Percentiles rank a stretch among this genome's conserved stretches.
Evolutionary conservation across 352 stramenopile species (phyloP).

Genomic region (Globisporangium lucens): DNA sequence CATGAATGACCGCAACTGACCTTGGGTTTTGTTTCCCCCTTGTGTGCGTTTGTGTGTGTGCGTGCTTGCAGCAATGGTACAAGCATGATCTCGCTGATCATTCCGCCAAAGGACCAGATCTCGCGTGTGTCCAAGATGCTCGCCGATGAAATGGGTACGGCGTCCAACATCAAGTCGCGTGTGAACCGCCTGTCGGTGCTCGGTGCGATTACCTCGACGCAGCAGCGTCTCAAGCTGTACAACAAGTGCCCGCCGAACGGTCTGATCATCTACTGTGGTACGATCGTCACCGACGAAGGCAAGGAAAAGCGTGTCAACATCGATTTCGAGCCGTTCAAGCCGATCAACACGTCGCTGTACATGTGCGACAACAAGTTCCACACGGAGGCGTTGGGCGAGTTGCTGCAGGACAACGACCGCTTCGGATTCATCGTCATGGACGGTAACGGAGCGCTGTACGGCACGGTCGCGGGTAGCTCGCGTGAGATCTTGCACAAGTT

Average conservation of each 20-base stretch:
- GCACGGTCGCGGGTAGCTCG: constrained; percentile 94
- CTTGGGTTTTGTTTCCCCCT: neutral
- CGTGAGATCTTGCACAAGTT: constrained; percentile 95
- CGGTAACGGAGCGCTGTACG: constrained; percentile 98
- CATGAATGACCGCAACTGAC: neutral
- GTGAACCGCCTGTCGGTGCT: constrained; percentile 98
- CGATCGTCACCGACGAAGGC: constrained; percentile 98
- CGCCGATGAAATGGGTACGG: constrained; percentile 98
- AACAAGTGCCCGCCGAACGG: constrained; percentile 96
- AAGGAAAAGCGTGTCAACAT: constrained; percentile 99
- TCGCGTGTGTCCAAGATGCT: constrained; percentile 98
- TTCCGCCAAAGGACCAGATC: constrained; percentile 98
- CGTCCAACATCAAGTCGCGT: constrained; percentile 99
- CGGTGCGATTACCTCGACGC: constrained; percentile 98
- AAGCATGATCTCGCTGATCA: constrained; percentile 99
- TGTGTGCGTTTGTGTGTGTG: neutral
- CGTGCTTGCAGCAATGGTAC: constrained; percentile 92
- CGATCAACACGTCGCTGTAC: constrained; percentile 99
- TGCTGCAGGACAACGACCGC: constrained; percentile 98
- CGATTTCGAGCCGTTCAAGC: constrained; percentile 99
- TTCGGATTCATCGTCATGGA: constrained; percentile 99
- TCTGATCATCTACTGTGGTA: constrained; percentile 99
- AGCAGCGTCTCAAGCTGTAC: constrained; percentile 99
- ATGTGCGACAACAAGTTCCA: constrained; percentile 99
- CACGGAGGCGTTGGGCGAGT: constrained; percentile 97